Evolutionary conservation across 2,329 filamentous ascomycete species (phyloP), one percentile per base, ranked within the genome.

Genomic region (Aspergillus spinulosporus): DNA sequence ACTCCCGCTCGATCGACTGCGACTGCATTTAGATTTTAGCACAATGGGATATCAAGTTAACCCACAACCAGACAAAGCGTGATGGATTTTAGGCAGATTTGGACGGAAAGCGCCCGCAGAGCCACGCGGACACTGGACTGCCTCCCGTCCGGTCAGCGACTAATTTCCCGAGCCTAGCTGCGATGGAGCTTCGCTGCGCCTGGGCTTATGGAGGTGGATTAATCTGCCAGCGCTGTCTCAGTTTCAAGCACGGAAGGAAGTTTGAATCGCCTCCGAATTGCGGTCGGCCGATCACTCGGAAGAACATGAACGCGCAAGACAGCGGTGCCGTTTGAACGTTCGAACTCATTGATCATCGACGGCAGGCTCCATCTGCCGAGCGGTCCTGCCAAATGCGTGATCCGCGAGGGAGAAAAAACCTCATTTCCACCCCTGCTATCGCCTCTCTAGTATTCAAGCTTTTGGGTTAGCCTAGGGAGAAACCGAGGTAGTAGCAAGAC

Each of bases 61-160:
- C 50, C 54, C 47, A 52, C 43, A 54, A 49, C 42, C 31, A 29
- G 45, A 39, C 44, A 34, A 36, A 28, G 26, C 26, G 26, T n/a
- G 12, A 11, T 12, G 11, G 12, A n/a, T 11, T 11, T 29, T 29
- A 49, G 53, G 54, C 36, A 39, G 43, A 60, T 54, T 59, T 48
- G 43, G 54, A 50, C 49, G 56, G 52, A 51, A 40, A 40, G 21
- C n/a, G 54, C 59, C 56, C 52, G 45, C n/a, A 48, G 5, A 14
- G 56, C 59, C 59, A 61, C 56, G 47, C 47, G 46, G 28, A 49
- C 54, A 51, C 21, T 44, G 21, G 52, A 53, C 40, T 44, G 37
- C 34, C 28, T 45, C 39, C 42, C 36, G 36, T 39, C 3, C 5
- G 9, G 47, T 31, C 42, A 44, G 34, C 36, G 26, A 15, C 36